Conservation (phyloP, 129 eudicot species). For the Flaveria linearis region DNA sequence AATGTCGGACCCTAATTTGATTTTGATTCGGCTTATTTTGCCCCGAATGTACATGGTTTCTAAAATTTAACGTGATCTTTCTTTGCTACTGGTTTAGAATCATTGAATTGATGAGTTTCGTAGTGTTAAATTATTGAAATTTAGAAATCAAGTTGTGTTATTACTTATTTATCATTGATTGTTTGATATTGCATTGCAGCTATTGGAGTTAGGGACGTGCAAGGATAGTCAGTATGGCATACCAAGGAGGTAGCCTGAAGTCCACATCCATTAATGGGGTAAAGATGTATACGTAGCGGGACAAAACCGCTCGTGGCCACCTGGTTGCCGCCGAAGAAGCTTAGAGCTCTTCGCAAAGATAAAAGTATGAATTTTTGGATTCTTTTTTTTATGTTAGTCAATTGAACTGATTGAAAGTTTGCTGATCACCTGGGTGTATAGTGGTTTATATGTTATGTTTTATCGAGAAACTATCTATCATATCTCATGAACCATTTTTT, state of each 20-base stretch:
- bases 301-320: conserved; percentile 67
- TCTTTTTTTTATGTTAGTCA: not conserved
- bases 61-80: not conserved
- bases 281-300: conserved; percentile 73
- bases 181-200: conserved; percentile 12
- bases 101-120: not conserved
- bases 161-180: not conserved
- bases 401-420: too few species aligned
- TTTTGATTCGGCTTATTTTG: not conserved
- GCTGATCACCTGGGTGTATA: not conserved
- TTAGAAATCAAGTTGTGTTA: not conserved
- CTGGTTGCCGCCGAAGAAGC: conserved; percentile 85
- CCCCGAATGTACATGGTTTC: not conserved
- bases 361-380: conserved; percentile 44
- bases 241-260: conserved; percentile 76
- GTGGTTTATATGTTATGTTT: not conserved
- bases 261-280: conserved; percentile 90
- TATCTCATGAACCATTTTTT: not conserved
- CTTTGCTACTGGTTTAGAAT: not conserved
- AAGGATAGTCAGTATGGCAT: conserved; percentile 52
- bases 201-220: not conserved
- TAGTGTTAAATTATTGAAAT: not conserved
- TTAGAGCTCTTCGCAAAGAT: conserved; percentile 74
- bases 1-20: too few species aligned
- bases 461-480: too few species aligned